Evolutionary conservation across 257 asterid genomes (phyloP).

Genomic region (Ilex aquifolium): DNA sequence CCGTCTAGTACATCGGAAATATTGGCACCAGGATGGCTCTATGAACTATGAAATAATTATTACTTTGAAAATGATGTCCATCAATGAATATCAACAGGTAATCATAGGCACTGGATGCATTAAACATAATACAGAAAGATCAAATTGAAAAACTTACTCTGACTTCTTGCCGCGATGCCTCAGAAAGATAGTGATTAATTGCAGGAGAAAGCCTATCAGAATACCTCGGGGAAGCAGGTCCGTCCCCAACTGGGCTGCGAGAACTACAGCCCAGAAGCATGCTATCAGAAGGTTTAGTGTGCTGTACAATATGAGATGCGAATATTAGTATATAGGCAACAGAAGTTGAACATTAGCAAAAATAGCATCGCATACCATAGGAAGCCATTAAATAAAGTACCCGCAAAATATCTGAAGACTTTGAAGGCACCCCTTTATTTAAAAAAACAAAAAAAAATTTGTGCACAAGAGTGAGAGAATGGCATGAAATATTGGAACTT

Average conservation of each 20-base stretch:
- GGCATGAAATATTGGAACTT: too few species aligned
- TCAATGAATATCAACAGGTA: not conserved
- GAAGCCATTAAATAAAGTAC: not conserved
- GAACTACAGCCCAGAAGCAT: constrained; percentile 86
- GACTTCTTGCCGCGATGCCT: constrained; percentile 96
- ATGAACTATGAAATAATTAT: too few species aligned
- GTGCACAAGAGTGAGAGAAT: too few species aligned
- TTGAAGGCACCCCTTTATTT: not conserved
- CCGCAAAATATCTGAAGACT: not conserved
- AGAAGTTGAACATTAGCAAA: constrained; percentile 2
- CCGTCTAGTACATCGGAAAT: not conserved
- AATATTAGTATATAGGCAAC: constrained; percentile 14
- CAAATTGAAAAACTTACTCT: constrained; percentile 54
- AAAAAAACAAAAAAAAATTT: too few species aligned
- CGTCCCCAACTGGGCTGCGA: constrained; percentile 83
- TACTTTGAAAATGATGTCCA: too few species aligned
- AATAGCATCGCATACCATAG: not conserved
- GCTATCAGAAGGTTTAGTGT: constrained; percentile 77
- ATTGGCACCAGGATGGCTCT: too few species aligned
- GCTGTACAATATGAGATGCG: constrained; percentile 50
- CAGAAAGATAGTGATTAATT: constrained; percentile 86
- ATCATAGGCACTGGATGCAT: not conserved
- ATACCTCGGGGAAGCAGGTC: constrained; percentile 78
- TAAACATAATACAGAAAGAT: constrained; percentile 1
- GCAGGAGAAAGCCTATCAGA: constrained; percentile 97